Base-by-base conservation (phyloP, 345 rosid genomes). In the Rhodomyrtus tomentosa region DNA sequence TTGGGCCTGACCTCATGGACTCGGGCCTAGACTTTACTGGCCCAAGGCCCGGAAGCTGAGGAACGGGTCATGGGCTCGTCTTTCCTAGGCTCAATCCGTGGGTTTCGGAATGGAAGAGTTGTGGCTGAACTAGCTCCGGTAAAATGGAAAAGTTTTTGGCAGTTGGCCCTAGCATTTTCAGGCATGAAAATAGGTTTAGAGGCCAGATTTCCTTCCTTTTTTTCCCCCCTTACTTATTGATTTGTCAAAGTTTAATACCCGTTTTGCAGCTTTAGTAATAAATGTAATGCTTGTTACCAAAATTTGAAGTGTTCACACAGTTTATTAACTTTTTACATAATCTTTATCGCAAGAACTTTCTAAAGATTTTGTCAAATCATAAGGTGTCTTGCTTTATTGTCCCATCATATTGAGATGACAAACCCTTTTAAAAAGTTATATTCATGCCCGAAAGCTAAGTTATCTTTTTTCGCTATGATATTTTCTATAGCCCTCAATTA, bases 321-420 rank as follows among this genome's bases (percentile, higher is more conserved):
- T 54, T 54, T 54, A 54, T 21, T 21, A 7, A 7, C 1, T 27
- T 58, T 56, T 27, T 14, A 1, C 5, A 2, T 0, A 15, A 16
- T 7, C n/a, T 29, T 29, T 59, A 62, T 3, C 10, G 4, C 0
- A 42, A 62, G 74, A 62, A 2, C 29, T 3, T 7, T 62, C 22
- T 32, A 18, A 10, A 32, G 6, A 36, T 32, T 29, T 32, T 9
- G 24, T 15, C 4, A 18, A 2, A 32, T 62, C 20, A 0, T 0
- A 1, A 3, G 42, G 2, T 2, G 11, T 16, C 11, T 62, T 32
- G 5, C 40, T 59, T 29, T 29, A 59, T 59, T 29, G 21, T 32
- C 2, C 36, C 36, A 59, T 2, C 1, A 1, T 0, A 3, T 5
- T 0, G 22, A 62, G 11, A 11, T 11, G 16, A 62, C 16, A 62